A percentile compares a stretch with the other conserved stretches of the same genome.
Evolutionary conservation across 1,139 yeast species (phyloP).

Genomic region (Blastobotrys petasosporus): DNA sequence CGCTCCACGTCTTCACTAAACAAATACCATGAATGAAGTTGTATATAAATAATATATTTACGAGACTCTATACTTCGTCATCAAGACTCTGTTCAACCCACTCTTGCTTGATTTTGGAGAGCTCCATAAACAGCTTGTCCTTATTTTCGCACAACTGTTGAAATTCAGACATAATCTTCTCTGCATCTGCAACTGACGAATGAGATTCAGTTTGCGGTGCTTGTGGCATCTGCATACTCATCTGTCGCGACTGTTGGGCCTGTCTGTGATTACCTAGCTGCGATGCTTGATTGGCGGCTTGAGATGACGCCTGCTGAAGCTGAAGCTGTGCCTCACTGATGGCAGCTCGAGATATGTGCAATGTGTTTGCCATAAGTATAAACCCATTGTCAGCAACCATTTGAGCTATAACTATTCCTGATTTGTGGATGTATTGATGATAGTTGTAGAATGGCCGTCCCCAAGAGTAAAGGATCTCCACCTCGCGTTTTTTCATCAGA

Average conservation of each 20-base stretch:
- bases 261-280: too few species aligned
- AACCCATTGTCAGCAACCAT: slow-evolving; percentile 75
- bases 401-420: slow-evolving; percentile 89
- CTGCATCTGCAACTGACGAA: slow-evolving; percentile 35
- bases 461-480: slow-evolving; percentile 74
- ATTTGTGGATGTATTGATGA: slow-evolving; percentile 82
- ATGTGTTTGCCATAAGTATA: slow-evolving; percentile 43
- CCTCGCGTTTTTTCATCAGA: slow-evolving; percentile 27
- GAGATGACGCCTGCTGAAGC: too few species aligned
- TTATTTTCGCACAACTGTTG: slow-evolving; percentile 55
- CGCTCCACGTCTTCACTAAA: slow-evolving; percentile 63
- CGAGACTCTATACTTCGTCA: slow-evolving; percentile 7
- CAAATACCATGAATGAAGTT: not conserved
- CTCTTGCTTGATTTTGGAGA: slow-evolving; percentile 41
- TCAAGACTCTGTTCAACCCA: slow-evolving; percentile 13
- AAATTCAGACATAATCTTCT: slow-evolving; percentile 64
- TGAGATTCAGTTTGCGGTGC: too few species aligned
- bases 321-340: too few species aligned
- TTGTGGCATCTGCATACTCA: too few species aligned
- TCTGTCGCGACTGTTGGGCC: too few species aligned
- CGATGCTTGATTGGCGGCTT: too few species aligned
- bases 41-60: not conserved
- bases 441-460: slow-evolving; percentile 77
- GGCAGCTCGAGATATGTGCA: slow-evolving; percentile 30
- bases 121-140: slow-evolving; percentile 44